phyloP scores from a whole-genome alignment of 164 flowering plant species.

The Cinnamomum chago region DNA sequence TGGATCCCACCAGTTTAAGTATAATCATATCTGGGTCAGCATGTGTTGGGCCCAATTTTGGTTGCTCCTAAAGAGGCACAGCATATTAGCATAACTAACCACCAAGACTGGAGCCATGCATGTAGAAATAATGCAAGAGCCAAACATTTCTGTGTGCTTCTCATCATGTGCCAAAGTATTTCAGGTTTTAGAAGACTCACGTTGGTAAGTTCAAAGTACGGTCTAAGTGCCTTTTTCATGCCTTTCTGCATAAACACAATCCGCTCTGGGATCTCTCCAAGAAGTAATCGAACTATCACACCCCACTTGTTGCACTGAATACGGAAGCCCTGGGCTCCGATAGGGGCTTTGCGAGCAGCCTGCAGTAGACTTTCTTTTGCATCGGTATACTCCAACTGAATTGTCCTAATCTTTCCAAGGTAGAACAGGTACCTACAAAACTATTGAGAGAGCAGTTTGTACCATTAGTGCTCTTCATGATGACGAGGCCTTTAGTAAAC shows the following conservation, averaged over 20 bases:
- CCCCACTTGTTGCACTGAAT: conserved; percentile 34
- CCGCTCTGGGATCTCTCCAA: conserved; percentile 96
- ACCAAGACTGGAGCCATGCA: not conserved
- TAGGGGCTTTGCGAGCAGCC: conserved; percentile 77
- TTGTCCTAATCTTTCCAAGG: conserved; percentile 66
- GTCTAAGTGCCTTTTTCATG: conserved; percentile 89
- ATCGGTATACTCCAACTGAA: conserved; percentile 74
- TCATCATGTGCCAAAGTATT: not conserved
- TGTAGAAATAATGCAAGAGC: not conserved
- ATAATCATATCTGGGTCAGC: too few species aligned
- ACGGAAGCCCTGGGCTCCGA: conserved; percentile 63
- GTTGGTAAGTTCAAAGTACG: conserved; percentile 98
- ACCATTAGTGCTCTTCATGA: too few species aligned
- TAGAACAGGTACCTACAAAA: conserved; percentile 87
- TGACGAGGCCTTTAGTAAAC: too few species aligned
- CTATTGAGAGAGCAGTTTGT: conserved; percentile 33
- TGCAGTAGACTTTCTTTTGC: conserved; percentile 75
- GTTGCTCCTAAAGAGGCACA: not conserved
- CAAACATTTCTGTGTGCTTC: not conserved
- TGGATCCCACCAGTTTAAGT: too few species aligned
- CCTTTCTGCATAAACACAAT: conserved; percentile 96
- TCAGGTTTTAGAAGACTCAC: conserved; percentile 36
- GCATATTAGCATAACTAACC: not conserved
- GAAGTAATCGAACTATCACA: conserved; percentile 67
- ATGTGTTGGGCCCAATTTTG: too few species aligned